Evolutionary conservation across 1,284 basidiomycete genomes (phyloP), one percentile per base, ranked within the genome.

Genomic region (Retiboletus flavoniger): DNA sequence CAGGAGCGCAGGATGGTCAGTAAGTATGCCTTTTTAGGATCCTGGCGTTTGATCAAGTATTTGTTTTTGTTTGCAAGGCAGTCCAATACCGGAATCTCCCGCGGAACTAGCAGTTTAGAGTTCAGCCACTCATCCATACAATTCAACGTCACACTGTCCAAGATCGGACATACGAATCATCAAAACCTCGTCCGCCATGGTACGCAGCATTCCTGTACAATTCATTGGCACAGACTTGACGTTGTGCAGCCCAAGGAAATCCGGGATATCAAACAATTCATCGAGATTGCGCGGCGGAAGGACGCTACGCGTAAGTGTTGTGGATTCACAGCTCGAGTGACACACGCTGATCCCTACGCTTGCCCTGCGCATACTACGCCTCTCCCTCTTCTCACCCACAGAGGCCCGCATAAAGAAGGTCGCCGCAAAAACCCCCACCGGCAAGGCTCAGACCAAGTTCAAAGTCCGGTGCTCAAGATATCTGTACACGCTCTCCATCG

Each of bases 221-320:
- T n/a, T 10, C 9, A 0, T 39, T 3, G 9, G 3, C 34, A 8
- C 2, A 35, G 4, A 31, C 7, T 16, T 70, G 35, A 66, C 45
- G 16, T 45, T 50, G 9, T 31, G 29, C 72, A 98, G 96, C 95
- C 96, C 61, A 93, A 97, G 81, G 93, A 98, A 86, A 88, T 99
- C 78, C 84, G 84, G 69, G 96, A 99, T 78, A 98, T 99, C 83
- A 99, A 99, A 84, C 82, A 93, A 75, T 98, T 99, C 83, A 91
- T 99, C 76, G 90, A 94, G 80, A 94, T 96, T 73, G 91, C 96
- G 58, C 87, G 89, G 78, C 87, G 91, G 75, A 93, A 92, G 78
- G 88, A 91, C 79, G 87, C 91, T 53, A 81, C 81, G 54, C 88
- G 91, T 87, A 66, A 54, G 71, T 63, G 21, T 31, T 16, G n/a